Percentiles rank a stretch among this genome's conserved stretches.
Conservation (phyloP, 768 basidiomycete genomes). For the Strobilomyces confusus region DNA sequence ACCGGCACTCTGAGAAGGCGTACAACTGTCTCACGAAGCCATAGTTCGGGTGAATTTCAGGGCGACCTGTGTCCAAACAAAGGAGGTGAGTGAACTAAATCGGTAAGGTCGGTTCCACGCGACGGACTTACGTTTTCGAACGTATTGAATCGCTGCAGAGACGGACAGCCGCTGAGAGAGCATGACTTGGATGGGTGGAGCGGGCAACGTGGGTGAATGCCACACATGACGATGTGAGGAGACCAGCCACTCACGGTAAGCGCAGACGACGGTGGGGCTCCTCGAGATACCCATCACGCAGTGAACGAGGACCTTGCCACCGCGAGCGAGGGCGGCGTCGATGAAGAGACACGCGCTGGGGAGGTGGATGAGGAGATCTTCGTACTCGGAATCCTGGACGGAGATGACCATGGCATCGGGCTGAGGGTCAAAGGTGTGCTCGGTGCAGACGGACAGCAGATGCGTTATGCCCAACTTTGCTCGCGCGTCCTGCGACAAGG, state of each 20-base stretch:
- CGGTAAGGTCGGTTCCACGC: not conserved
- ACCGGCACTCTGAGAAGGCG: conserved; percentile 48
- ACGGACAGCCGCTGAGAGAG: conserved; percentile 39
- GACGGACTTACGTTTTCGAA: conserved; percentile 43
- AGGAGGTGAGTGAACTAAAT: conserved; percentile 8
- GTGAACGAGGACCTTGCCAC: conserved; percentile 64
- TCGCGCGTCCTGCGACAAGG: conserved; percentile 30
- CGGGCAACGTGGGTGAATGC: not conserved
- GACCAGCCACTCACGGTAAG: conserved; percentile 42
- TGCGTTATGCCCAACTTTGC: conserved; percentile 47
- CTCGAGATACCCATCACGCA: conserved; percentile 73
- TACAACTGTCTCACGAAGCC: conserved; percentile 59
- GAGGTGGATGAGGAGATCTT: conserved; percentile 62
- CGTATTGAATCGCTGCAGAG: conserved; percentile 43
- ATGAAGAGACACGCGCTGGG: conserved; percentile 60
- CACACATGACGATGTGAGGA: not conserved
- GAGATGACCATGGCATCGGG: conserved; percentile 32
- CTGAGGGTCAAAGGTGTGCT: conserved; percentile 42
- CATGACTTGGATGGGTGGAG: conserved; percentile 42
- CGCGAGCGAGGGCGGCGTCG: conserved; percentile 45
- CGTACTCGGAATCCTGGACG: conserved; percentile 46
- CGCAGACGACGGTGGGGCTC: conserved; percentile 57
- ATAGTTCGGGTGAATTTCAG: conserved; percentile 38
- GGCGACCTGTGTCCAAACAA: conserved; percentile 30
- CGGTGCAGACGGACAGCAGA: conserved; percentile 53